Base-by-base conservation (phyloP, 2,329 filamentous ascomycete genomes). In the Aspergillus ruber region DNA sequence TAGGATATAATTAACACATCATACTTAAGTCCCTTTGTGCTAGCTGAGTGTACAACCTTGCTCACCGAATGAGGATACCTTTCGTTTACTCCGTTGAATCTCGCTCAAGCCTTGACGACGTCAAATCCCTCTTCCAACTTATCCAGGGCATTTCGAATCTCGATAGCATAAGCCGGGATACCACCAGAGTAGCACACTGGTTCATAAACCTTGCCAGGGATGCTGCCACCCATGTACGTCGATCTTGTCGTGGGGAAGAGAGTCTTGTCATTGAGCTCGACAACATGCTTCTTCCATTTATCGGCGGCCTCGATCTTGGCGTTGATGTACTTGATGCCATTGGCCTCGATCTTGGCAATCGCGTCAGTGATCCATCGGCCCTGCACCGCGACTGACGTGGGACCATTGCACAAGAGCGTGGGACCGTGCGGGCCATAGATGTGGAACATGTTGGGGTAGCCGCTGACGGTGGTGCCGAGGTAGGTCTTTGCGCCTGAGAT, bases 381-480 rank as follows among this genome's bases (percentile, higher is more conserved):
- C 54, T 84, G 80, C 1, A 79, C 56, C 51, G 82, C 77, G 6
- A 77, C 72, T 1, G 68, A 73, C 0, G 74, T 72, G 0, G 81
- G 80, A 0, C 79, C 80, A 53, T 83, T 84, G 56, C 70, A 62
- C 4, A 82, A 65, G 0, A 78, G 70, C 0, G 78, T 82, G 0
- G 80, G 80, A 0, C 69, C 76, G n/a, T 83, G 80, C 0, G 73
- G 67, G 0, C 79, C 79, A 56, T 81, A 82, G 43, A 76, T 58
- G 48, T 73, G 72, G 63, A 78, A 76, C 61, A 77, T 66, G 44
- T 79, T 78, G 0, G 74, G 73, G 51, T 73, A 75, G 3, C 66
- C 65, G 9, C 64, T 53, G 13, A 71, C 64, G 0, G 68, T 65
- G 10, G 72, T 65, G 1, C 75, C 76, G 1, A 77, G 60, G 45